phyloP scores from a whole-genome alignment of 1,284 basidiomycete genomes.

The Sphagnurus paluster region DNA sequence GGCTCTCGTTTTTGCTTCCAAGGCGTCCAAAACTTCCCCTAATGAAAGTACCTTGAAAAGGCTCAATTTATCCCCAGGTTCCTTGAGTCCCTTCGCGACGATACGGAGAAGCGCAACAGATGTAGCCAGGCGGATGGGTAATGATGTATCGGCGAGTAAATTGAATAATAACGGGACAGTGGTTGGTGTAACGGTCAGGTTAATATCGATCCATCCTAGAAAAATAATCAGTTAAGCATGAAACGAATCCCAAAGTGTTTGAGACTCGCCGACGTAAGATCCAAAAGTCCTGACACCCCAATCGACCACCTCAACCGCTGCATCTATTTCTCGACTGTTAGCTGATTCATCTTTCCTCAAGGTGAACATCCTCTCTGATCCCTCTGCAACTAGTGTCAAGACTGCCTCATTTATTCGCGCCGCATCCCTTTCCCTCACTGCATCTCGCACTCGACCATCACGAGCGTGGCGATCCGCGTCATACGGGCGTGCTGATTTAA shows the following conservation, averaged over 20 bases:
- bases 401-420: slow-evolving; percentile 86
- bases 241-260: background rate
- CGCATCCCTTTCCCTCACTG: slow-evolving; percentile 90
- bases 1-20: slow-evolving; percentile 76
- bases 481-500: slow-evolving; percentile 81
- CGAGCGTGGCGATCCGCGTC: slow-evolving; percentile 70
- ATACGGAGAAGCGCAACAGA: slow-evolving; percentile 82
- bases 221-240: slow-evolving; percentile 5
- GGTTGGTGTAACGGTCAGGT: slow-evolving; percentile 89
- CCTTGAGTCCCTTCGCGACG: slow-evolving; percentile 91
- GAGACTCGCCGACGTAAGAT: slow-evolving; percentile 87
- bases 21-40: slow-evolving; percentile 73
- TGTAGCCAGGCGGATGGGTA: slow-evolving; percentile 83
- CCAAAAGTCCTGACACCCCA: slow-evolving; percentile 90
- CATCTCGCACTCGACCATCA: slow-evolving; percentile 84
- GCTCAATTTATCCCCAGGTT: slow-evolving; percentile 87
- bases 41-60: slow-evolving; percentile 90
- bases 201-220: slow-evolving; percentile 97
- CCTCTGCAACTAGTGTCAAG: slow-evolving; percentile 80
- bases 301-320: slow-evolving; percentile 81
- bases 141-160: slow-evolving; percentile 78
- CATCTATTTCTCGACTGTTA: slow-evolving; percentile 52
- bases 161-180: slow-evolving; percentile 87
- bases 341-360: slow-evolving; percentile 49
- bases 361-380: slow-evolving; percentile 57